Evolutionary conservation across 306 rosid genomes (phyloP).

Genomic region (Malus sylvestris): DNA sequence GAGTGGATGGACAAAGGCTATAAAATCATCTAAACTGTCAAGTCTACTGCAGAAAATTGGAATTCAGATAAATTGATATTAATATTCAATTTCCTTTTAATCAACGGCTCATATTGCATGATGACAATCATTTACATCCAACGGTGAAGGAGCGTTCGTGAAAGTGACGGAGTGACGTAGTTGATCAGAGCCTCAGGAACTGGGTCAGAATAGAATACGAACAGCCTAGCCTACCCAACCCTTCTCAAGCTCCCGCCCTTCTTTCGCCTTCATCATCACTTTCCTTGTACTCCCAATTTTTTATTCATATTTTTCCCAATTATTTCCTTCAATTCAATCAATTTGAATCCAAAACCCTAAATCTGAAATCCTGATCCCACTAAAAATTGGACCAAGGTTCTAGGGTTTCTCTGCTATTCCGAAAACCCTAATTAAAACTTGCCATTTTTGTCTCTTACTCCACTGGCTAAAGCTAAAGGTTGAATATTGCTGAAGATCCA

Average conservation of each 20-base stretch:
- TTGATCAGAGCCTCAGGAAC: neutral
- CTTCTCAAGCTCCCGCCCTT: slow-evolving; percentile 19
- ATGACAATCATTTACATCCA: neutral
- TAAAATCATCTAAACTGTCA: neutral
- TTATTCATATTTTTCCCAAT: neutral
- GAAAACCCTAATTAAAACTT: slow-evolving; percentile 17
- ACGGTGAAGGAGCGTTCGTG: neutral
- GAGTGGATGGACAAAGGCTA: too few species aligned
- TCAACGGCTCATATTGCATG: neutral
- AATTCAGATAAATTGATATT: neutral
- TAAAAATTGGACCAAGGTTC: slow-evolving; percentile 6
- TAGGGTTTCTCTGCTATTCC: slow-evolving; percentile 21
- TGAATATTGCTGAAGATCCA: slow-evolving; percentile 10
- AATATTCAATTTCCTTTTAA: neutral
- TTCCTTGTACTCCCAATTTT: neutral
- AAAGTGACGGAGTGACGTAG: neutral
- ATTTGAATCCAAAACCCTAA: neutral
- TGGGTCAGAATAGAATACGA: slow-evolving; percentile 24
- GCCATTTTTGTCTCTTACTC: neutral
- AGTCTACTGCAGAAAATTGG: neutral
- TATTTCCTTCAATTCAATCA: slow-evolving; percentile 1
- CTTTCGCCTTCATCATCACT: slow-evolving; percentile 1
- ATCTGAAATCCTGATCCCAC: neutral
- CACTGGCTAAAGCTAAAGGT: slow-evolving; percentile 10
- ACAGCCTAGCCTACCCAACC: slow-evolving; percentile 25